phyloP scores from a whole-genome alignment of 2,329 filamentous ascomycete species.

The Hypoxylon sp. region DNA sequence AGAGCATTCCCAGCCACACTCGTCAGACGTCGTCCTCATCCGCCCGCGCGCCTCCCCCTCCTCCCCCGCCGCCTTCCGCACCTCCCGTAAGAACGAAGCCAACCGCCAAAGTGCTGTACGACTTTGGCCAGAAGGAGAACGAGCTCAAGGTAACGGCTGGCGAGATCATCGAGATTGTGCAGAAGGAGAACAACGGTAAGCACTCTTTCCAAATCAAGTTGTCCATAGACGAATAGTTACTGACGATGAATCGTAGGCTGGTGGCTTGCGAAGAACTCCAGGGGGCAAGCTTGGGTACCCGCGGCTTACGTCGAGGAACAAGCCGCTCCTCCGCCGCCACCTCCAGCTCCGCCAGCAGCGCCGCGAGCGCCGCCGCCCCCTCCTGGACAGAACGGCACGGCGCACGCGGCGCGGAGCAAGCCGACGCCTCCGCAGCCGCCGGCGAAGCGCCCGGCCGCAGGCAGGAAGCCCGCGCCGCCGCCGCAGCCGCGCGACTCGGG shows the following conservation, averaged over 20 bases:
- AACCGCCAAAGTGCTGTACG: slow-evolving; percentile 89
- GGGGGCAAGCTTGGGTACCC: slow-evolving; percentile 89
- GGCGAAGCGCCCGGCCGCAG: slow-evolving; percentile 77
- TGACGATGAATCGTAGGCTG: slow-evolving; percentile 70
- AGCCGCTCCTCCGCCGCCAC: slow-evolving; percentile 63
- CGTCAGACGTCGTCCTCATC: slow-evolving; percentile 61
- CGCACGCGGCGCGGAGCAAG: slow-evolving; percentile 63
- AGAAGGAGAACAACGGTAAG: slow-evolving; percentile 94
- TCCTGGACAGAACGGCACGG: slow-evolving; percentile 54
- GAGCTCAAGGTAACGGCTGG: slow-evolving; percentile 83
- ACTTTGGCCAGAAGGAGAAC: slow-evolving; percentile 84
- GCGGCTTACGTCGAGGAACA: slow-evolving; percentile 93
- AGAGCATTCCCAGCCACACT: slow-evolving; percentile 58
- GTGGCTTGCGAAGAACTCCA: slow-evolving; percentile 85
- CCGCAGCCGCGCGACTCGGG: slow-evolving; percentile 76
- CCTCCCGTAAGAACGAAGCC: slow-evolving; percentile 72
- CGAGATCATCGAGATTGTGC: slow-evolving; percentile 86
- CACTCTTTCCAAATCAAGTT: slow-evolving; percentile 15
- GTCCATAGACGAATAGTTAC: slow-evolving; percentile 22
- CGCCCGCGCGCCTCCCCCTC: slow-evolving; percentile 67
- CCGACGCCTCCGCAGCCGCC: slow-evolving; percentile 79
- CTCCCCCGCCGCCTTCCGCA: slow-evolving; percentile 71
- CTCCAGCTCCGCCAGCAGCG: slow-evolving; percentile 66
- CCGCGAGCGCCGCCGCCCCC: slow-evolving; percentile 72
- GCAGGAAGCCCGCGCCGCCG: slow-evolving; percentile 74